Evolutionary conservation across 768 basidiomycete species (phyloP), one percentile per base, ranked within the genome.

Genomic region (Tephrocybe sp.): DNA sequence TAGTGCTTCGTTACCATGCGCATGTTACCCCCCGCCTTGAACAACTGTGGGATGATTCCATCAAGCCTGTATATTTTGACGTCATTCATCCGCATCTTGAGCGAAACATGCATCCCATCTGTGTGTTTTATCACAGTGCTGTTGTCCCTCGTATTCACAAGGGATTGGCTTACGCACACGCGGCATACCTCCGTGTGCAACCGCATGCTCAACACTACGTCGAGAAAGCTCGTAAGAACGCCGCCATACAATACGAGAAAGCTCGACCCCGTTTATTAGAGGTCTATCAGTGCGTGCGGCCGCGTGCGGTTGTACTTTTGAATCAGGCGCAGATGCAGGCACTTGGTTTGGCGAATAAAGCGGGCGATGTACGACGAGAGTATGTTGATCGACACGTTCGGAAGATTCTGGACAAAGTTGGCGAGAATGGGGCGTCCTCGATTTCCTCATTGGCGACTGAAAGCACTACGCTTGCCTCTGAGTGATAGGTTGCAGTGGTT

Each of bases 301-400:
- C 60, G 0, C 39, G 51, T 31, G 46, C 30, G 1, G 32, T 52
- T 2, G 26, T 39, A 62, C 65, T 46, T 65, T 67, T n/a, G 71
- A 76, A 75, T 1, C 71, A 74, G 41, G 59, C 72, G 20, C 60
- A 72, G 36, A 57, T 72, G 22, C 67, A 72, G 22, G 66, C 62
- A 8, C 61, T 74, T 47, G 71, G 70, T 13, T 47, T 56, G 26
- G 64, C 62, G 6, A 40, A 59, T 61, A 56, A 72, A 62, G 60
- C 71, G 2, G 77, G 73, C 14, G 72, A 73, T 13, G 72, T 80
- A 36, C 72, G 86, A 32, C 73, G 80, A 51, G 71, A 77, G 46
- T 89, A 82, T 59, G 87, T 92, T 5, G 89, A 91, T 62, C 87
- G 85, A 0, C 89, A 90, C 55, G 76, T 90, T 14, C 69, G 73